These are phyloP conservation scores for Candida ascalaphidarum DNA, from an alignment of 805 yeast genomes.

Conservation along the genomic window DNA sequence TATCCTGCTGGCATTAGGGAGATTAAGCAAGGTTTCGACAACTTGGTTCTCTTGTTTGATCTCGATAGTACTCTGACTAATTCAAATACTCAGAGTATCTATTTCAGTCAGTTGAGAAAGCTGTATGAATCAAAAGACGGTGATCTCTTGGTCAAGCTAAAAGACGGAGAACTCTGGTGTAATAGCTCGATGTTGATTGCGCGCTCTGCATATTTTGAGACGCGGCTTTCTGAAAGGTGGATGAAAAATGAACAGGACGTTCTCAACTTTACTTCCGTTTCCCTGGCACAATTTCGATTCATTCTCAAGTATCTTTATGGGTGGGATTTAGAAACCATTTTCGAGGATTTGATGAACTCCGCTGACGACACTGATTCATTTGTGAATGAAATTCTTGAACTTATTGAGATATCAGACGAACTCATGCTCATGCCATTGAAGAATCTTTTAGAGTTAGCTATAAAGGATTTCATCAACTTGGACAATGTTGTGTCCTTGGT, in stretches of 20 bases:
- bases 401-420: conserved; percentile 57
- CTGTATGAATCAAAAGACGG: conserved; percentile 6
- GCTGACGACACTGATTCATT: conserved; percentile 28
- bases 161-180: conserved; percentile 37
- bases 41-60: conserved; percentile 11
- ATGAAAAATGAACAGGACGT: conserved; percentile 4
- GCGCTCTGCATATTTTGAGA: conserved; percentile 58
- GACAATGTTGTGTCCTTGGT: conserved; percentile 56
- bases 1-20: conserved; percentile 20
- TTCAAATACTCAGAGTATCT: no score
- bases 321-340: conserved; percentile 28
- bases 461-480: conserved; percentile 46
- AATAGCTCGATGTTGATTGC: conserved; percentile 46
- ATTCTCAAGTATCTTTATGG: conserved; percentile 56
- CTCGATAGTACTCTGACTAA: no score
- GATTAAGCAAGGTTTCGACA: conserved; percentile 19
- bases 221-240: conserved; percentile 53
- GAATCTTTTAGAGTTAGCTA: conserved; percentile 49
- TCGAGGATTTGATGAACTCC: conserved; percentile 18
- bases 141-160: conserved; percentile 40
- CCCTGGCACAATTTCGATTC: conserved; percentile 34
- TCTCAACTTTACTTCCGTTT: conserved; percentile 37
- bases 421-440: conserved; percentile 52
- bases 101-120: no score
- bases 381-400: conserved; percentile 45